Evolutionary conservation across 208 protist genomes (phyloP), one percentile per base, ranked within the genome.

Genomic region (Phytomonas francai): DNA sequence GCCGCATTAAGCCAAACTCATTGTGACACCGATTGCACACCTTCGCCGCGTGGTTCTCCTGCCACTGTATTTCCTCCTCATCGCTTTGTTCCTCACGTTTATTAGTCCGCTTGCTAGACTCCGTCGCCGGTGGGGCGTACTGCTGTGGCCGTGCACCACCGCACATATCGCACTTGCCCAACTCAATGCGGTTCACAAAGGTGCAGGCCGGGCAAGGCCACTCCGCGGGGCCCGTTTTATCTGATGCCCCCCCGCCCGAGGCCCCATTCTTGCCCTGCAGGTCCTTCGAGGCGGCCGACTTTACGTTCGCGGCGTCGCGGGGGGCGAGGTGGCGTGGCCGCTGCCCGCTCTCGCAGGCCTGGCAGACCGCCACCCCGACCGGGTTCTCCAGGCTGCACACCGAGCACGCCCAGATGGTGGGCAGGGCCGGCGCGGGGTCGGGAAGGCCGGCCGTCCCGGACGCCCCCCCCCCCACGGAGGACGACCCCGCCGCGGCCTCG

Each of bases 321-420:
- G 67, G 76, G 8, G 68, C 72, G n/a, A 74, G 69, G 64, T 83
- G 73, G 63, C 83, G 73, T 12, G 88, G 88, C 16, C 88, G 80
- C 77, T 90, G 84, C 30, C 88, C 88, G 51, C 80, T 89, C 45
- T 87, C 67, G 62, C 88, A 94, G n/a, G 83, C 85, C 62, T 62
- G 68, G 75, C 88, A 94, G 27, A 89, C 61, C 39, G 81, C 81
- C 32, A 32, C 67, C 1, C 63, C 63, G 31, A 82, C 62, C 11
- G 74, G 33, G 71, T 94, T 94, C 60, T 94, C 81, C 25, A 91
- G 77, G 16, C 85, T 94, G 66, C 88, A 94, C 19, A 90, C 85
- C 4, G 85, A 83, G 76, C 88, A 94, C 31, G 63, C 63, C 85
- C 88, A 94, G 51, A 69, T 59, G 25, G 74, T 79, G 14, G 75